Conservation (phyloP, 2,329 filamentous ascomycete genomes). For the Colletotrichum spaethianum region DNA sequence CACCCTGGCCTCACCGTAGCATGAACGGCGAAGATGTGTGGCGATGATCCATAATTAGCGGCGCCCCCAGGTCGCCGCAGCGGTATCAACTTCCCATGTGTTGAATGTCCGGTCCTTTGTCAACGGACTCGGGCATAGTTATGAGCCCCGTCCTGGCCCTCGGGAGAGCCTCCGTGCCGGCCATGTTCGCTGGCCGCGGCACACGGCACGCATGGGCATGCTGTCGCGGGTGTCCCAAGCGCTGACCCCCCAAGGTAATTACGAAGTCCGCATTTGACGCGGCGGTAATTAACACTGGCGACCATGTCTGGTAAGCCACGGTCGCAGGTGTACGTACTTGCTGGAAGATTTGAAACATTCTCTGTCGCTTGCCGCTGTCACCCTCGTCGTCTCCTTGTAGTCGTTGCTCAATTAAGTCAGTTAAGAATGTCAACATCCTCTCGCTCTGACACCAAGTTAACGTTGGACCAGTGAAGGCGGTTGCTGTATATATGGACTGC, state of each 20-base stretch:
- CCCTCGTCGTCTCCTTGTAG: not conserved
- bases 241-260: not conserved
- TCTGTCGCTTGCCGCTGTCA: not conserved
- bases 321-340: not conserved
- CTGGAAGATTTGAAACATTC: not conserved
- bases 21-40: no score
- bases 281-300: not conserved
- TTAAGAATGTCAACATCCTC: not conserved
- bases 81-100: no score
- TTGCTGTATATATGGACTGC: not conserved
- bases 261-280: not conserved
- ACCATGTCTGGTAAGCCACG: not conserved
- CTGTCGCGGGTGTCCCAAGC: not conserved
- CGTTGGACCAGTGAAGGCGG: not conserved
- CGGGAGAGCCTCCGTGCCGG: no score
- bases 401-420: not conserved
- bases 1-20: no score
- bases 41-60: no score
- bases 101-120: no score
- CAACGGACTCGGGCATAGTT: no score
- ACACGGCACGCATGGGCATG: no score
- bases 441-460: not conserved
- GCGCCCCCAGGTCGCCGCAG: no score
- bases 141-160: no score
- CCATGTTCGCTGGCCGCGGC: no score